Percentiles rank a stretch among this genome's conserved stretches.
phyloP scores from a whole-genome alignment of 352 stramenopile species.

The Poterioochromonas sp. region DNA sequence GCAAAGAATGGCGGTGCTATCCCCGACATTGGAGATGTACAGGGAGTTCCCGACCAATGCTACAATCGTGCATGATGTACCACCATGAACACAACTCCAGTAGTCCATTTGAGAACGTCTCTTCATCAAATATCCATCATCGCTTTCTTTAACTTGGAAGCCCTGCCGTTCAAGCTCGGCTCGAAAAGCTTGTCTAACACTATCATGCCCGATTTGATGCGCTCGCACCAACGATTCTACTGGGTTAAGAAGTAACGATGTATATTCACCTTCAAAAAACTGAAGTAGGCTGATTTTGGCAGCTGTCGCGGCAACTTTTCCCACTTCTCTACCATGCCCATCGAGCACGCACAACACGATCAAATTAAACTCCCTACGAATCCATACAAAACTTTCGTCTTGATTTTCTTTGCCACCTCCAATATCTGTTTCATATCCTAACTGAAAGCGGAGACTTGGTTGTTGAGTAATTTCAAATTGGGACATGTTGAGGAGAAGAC shows the following conservation, averaged over 20 bases:
- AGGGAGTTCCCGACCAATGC: constrained; percentile 51
- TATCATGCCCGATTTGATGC: constrained; percentile 56
- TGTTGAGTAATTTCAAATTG: neutral
- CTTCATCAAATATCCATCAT: constrained; percentile 55
- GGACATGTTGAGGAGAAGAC: neutral
- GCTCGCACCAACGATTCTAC: constrained; percentile 50
- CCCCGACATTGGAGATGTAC: constrained; percentile 62
- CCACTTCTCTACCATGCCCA: constrained; percentile 65
- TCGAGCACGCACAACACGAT: constrained; percentile 65
- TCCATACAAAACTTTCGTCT: constrained; percentile 68
- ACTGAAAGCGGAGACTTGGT: neutral
- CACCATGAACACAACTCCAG: constrained; percentile 65
- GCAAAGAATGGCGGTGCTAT: constrained; percentile 56
- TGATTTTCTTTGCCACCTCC: constrained; percentile 63
- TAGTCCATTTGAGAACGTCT: constrained; percentile 35
- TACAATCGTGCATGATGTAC: constrained; percentile 68
- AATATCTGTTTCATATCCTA: constrained; percentile 41
- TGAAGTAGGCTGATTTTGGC: constrained; percentile 57
- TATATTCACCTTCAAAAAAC: constrained; percentile 50
- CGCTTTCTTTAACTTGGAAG: constrained; percentile 52
- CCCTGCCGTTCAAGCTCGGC: constrained; percentile 55
- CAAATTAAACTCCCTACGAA: constrained; percentile 42
- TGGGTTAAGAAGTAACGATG: constrained; percentile 52
- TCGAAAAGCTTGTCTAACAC: constrained; percentile 54
- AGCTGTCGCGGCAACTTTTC: constrained; percentile 56